These are phyloP conservation scores for Trichoderma asperelloides DNA, from an alignment of 495 filamentous ascomycete genomes.

Conservation along the genomic window DNA sequence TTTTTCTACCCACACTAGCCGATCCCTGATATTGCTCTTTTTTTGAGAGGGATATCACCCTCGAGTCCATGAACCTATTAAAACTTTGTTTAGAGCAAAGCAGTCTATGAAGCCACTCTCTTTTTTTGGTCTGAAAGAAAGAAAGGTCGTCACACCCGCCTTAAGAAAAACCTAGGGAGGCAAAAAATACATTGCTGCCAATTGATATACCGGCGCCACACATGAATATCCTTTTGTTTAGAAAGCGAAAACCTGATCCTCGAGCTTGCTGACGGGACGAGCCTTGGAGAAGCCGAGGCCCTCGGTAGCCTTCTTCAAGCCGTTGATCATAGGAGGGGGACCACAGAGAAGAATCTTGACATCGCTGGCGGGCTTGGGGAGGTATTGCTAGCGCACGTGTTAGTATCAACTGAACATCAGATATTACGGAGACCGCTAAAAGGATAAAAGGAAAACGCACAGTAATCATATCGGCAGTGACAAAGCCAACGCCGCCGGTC, in stretches of 20 bases:
- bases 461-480: constrained; percentile 91
- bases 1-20: not conserved
- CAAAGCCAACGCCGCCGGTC: constrained; percentile 85
- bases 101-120: not conserved
- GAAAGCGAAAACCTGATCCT: constrained; percentile 98
- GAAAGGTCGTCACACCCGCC: no score
- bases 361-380: constrained; percentile 75
- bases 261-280: constrained; percentile 87
- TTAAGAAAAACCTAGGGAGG: no score
- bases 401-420: not conserved
- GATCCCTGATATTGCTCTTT: not conserved
- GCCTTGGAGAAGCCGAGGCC: constrained; percentile 84
- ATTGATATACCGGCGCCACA: not conserved
- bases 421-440: no score
- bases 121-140: not conserved
- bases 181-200: not conserved
- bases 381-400: constrained; percentile 42
- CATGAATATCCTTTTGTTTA: constrained; percentile 35
- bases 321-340: constrained; percentile 91
- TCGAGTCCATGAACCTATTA: no score
- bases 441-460: constrained; percentile 38
- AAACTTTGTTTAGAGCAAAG: not conserved
- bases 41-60: no score
- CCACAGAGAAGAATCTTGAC: constrained; percentile 96
- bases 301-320: constrained; percentile 93